phyloP scores from a whole-genome alignment of 2,329 filamentous ascomycete genomes.

The Colletotrichum cordylinicola region DNA sequence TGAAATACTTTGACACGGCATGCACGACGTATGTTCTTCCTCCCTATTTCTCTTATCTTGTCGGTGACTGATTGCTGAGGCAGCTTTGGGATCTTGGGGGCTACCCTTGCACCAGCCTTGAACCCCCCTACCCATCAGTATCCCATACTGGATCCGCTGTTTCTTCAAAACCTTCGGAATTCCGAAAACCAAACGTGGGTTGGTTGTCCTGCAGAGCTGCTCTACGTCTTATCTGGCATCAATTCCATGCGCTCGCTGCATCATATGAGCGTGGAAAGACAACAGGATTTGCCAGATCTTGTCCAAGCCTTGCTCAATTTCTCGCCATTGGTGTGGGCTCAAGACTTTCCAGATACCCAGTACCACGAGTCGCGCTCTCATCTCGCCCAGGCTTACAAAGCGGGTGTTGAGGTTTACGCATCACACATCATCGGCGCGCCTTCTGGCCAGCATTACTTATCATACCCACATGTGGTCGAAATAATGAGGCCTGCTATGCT shows the following conservation, averaged over 20 bases:
- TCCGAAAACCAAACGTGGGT: slow-evolving; percentile 16
- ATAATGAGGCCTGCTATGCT: background rate
- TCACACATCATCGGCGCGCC: background rate
- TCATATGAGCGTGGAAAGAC: background rate
- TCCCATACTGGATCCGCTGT: background rate
- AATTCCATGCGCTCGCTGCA: background rate
- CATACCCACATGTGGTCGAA: background rate
- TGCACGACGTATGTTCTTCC: slow-evolving; percentile 1
- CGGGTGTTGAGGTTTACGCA: slow-evolving; percentile 8
- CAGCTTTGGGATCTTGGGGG: slow-evolving; percentile 9
- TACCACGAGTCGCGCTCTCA: background rate
- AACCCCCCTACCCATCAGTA: background rate
- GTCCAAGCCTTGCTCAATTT: background rate
- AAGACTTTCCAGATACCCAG: background rate
- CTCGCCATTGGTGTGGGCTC: background rate
- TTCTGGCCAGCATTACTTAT: background rate
- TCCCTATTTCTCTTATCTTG: background rate
- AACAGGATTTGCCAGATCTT: background rate
- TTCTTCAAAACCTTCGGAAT: background rate
- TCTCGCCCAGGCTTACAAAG: slow-evolving; percentile 11
- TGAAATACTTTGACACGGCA: slow-evolving; percentile 9
- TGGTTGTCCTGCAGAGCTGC: slow-evolving; percentile 9
- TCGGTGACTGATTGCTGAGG: background rate
- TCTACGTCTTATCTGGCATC: background rate
- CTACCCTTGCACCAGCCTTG: background rate